Conservation (phyloP, 2,329 filamentous ascomycete genomes). For the Fusarium sp. region DNA sequence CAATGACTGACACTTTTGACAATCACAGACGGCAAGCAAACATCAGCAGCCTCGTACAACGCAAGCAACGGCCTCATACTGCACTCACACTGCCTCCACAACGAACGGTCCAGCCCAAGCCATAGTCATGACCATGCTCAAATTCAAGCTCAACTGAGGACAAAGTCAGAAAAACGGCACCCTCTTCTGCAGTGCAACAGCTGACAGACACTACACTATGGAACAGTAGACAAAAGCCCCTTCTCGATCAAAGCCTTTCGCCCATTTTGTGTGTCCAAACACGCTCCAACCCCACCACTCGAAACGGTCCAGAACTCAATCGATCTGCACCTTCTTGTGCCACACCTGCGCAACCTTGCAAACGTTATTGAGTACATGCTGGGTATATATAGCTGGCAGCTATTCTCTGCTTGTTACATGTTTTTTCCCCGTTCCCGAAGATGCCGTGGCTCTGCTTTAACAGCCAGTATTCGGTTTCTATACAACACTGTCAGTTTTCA, state of each 20-base stretch:
- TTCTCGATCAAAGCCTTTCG: constrained; percentile 19
- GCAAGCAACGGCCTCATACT: constrained; percentile 18
- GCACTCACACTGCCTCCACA: constrained; percentile 17
- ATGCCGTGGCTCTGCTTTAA: not conserved
- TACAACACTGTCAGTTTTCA: not conserved
- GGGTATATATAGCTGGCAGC: constrained; percentile 38
- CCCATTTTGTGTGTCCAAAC: constrained; percentile 10
- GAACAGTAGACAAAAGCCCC: constrained; percentile 14
- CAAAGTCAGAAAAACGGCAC: not conserved
- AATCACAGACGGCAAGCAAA: not conserved
- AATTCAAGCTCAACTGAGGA: too few relatives aligned
- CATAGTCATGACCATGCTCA: not conserved
- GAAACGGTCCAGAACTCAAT: constrained; percentile 49
- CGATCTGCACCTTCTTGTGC: constrained; percentile 49
- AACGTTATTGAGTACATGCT: constrained; percentile 21
- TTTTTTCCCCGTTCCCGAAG: too few relatives aligned
- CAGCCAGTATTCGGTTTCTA: not conserved
- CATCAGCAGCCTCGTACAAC: constrained; percentile 2
- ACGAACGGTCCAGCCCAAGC: constrained; percentile 21
- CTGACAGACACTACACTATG: constrained; percentile 11
- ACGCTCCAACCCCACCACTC: constrained; percentile 41
- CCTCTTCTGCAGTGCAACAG: constrained; percentile 27
- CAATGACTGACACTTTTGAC: not conserved
- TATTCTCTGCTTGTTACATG: constrained; percentile 19
- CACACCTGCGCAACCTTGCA: constrained; percentile 41